Evolutionary conservation across 2,329 filamentous ascomycete species (phyloP).

Genomic region (Fusarium chlamydosporum): DNA sequence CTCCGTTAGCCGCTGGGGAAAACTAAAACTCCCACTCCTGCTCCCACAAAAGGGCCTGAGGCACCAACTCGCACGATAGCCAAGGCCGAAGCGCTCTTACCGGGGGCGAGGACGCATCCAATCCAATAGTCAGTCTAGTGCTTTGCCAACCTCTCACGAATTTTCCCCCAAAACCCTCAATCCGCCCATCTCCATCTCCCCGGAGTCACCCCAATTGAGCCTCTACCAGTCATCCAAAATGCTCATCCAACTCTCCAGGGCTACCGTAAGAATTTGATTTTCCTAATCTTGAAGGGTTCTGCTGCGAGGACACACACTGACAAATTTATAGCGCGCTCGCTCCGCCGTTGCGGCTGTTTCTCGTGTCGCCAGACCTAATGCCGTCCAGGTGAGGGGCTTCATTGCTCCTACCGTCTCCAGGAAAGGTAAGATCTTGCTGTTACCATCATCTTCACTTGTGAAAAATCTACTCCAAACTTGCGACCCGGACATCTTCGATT

Average conservation of each 20-base stretch:
- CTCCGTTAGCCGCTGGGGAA: slow-evolving; percentile 28
- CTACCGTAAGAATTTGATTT: slow-evolving; percentile 63
- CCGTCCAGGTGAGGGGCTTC: slow-evolving; percentile 68
- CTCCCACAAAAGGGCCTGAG: slow-evolving; percentile 21
- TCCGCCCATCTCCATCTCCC: slow-evolving; percentile 50
- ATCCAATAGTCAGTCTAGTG: slow-evolving; percentile 34
- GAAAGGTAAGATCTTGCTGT: slow-evolving; percentile 66
- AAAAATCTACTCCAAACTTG: slow-evolving; percentile 1
- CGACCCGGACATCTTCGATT: slow-evolving; percentile 24
- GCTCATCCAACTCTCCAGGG: slow-evolving; percentile 69
- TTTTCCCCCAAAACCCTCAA: slow-evolving; percentile 57
- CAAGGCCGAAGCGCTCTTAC: slow-evolving; percentile 48
- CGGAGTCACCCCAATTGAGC: slow-evolving; percentile 62
- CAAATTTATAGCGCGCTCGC: slow-evolving; percentile 64
- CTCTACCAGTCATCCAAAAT: slow-evolving; percentile 65
- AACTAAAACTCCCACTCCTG: background rate
- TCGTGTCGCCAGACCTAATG: slow-evolving; percentile 59
- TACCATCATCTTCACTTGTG: slow-evolving; percentile 4
- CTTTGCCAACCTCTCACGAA: slow-evolving; percentile 56
- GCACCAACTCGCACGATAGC: slow-evolving; percentile 34
- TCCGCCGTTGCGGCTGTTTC: slow-evolving; percentile 65
- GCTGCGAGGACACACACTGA: slow-evolving; percentile 2
- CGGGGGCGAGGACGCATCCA: slow-evolving; percentile 42
- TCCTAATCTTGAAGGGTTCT: too few species aligned
- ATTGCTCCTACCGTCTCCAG: slow-evolving; percentile 73